Base-by-base conservation (phyloP, 148 eudicot genomes). In the Silene uniflora region DNA sequence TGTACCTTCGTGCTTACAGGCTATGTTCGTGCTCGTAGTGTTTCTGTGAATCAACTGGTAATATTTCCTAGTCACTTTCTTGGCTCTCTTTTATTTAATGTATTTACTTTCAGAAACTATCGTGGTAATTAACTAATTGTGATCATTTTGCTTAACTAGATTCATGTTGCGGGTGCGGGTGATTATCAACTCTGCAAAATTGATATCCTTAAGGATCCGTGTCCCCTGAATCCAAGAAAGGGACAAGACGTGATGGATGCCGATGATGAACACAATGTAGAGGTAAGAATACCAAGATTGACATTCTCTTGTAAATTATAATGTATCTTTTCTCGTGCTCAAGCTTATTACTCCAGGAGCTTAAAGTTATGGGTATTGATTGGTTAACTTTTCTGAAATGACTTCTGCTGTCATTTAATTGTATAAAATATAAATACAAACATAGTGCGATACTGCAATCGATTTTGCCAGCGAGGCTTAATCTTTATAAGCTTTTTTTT, bases 1-100 rank as follows among this genome's bases (percentile, higher is more conserved):
- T 92, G 98, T 67, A 89, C 94, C 23, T 86, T 96, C 44, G 82
- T 82, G 25, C 86, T 96, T 52, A 86, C 88, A 70, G 99, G 99
- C 75, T 96, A 91, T 96, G 59, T 92, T 39, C 98, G 90, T 72
- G 87, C 87, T 75, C 91, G 85, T 77, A 81, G 77, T 77, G 89
- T 96, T 46, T 96, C 99, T 10, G 98, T 92, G 39, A 92, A 96
- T 78, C 98, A 96, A 86, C 84, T 96, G 99, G 99, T 96, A 86
- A 69, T 76, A 24, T 75, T 32, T 81, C 54, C 11, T 2, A 22
- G 71, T 54, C 62, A 13, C 60, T 35, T n/a, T 46, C 18, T 29
- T 14, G 17, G 5, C 64, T 70, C 62, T 55, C 0, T 61, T 61
- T 1, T 63, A 19, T 60, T 70, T 62, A 68, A 69, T 18, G 78